Percentiles rank a stretch among this genome's conserved stretches.
Conservation (phyloP, 2,329 filamentous ascomycete species). For the Aspergillus piperis region DNA sequence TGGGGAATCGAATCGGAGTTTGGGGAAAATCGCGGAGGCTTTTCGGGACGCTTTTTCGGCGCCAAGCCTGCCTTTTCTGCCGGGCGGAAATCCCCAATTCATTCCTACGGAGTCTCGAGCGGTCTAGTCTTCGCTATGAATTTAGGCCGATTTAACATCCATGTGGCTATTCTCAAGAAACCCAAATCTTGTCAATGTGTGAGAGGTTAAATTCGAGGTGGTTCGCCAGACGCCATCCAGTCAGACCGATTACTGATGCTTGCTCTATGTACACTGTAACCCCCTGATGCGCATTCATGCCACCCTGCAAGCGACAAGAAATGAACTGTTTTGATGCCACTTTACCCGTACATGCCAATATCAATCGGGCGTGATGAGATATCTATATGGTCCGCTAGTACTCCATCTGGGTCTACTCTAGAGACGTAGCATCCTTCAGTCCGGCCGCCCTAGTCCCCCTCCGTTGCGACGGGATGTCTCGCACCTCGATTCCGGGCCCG, state of each 20-base stretch:
- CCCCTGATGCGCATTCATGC: not conserved
- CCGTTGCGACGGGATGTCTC: constrained; percentile 62
- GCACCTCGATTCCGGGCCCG: constrained; percentile 80
- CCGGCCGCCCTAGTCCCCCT: constrained; percentile 55
- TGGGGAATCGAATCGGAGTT: not conserved
- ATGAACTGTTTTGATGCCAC: not conserved
- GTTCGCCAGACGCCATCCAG: constrained; percentile 36
- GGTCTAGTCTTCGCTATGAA: too few relatives aligned
- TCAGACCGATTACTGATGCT: constrained; percentile 24
- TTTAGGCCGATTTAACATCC: too few relatives aligned
- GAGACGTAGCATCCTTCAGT: constrained; percentile 65
- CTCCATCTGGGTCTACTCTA: constrained; percentile 57
- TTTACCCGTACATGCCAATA: not conserved
- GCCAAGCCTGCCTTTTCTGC: constrained; percentile 38
- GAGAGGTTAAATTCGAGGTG: constrained; percentile 9
- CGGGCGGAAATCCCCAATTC: constrained; percentile 28
- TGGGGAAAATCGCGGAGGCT: constrained; percentile 13
- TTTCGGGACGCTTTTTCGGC: constrained; percentile 17
- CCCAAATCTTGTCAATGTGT: not conserved
- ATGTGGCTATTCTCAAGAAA: too few relatives aligned
- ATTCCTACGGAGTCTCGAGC: constrained; percentile 4
- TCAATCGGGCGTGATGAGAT: constrained; percentile 3
- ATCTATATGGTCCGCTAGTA: constrained; percentile 9
- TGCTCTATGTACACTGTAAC: constrained; percentile 38
- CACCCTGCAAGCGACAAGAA: not conserved